Evolutionary conservation across 331 rosid genomes (phyloP).

Genomic region (Telfairia occidentalis): DNA sequence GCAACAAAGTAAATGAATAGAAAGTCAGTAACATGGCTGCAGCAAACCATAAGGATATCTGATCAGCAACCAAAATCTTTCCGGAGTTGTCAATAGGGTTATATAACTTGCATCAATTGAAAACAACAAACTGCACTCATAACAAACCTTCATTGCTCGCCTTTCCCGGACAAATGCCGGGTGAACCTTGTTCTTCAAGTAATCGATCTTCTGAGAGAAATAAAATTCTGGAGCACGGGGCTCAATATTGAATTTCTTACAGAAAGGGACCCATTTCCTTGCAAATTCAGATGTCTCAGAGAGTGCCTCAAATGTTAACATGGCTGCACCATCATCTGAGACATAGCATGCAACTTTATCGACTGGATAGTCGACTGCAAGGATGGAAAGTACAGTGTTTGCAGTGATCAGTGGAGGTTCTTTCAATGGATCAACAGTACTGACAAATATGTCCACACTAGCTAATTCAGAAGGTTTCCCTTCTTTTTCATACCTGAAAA

Average conservation of each 20-base stretch:
- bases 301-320: constrained; percentile 96
- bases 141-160: constrained; percentile 83
- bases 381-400: constrained; percentile 90
- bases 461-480: constrained; percentile 80
- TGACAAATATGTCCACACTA: constrained; percentile 65
- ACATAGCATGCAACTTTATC: constrained; percentile 95
- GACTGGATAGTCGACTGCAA: constrained; percentile 82
- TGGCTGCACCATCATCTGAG: constrained; percentile 99
- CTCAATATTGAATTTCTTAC: constrained; percentile 66
- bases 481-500: constrained; percentile 88
- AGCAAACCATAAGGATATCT: neutral
- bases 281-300: constrained; percentile 95
- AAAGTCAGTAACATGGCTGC: neutral
- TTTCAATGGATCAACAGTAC: constrained; percentile 93
- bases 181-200: constrained; percentile 77
- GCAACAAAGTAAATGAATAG: neutral
- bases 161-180: constrained; percentile 90
- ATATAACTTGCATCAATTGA: neutral
- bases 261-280: constrained; percentile 86
- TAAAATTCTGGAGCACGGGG: constrained; percentile 98
- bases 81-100: neutral
- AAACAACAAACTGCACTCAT: neutral
- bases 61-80: neutral
- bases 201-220: constrained; percentile 75
- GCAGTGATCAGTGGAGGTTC: constrained; percentile 98